Percentiles rank a stretch among this genome's conserved stretches.
Conservation (phyloP, 106 monocot genomes). For the Allium fistulosum region DNA sequence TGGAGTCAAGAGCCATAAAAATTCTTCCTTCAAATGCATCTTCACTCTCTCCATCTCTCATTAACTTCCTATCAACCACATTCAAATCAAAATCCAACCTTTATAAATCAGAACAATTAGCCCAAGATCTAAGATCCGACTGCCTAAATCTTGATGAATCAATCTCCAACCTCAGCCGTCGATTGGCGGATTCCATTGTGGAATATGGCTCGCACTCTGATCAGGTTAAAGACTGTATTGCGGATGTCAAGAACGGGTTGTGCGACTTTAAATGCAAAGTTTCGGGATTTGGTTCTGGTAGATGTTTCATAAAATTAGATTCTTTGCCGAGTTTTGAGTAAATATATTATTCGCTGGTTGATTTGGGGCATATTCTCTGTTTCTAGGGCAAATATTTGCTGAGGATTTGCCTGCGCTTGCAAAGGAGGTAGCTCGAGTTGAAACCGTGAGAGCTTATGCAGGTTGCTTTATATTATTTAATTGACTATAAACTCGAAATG, state of each 20-base stretch:
- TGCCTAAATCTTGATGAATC: constrained; percentile 60
- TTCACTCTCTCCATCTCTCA: constrained; percentile 26
- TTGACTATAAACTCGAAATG: not conserved
- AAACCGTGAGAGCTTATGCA: constrained; percentile 70
- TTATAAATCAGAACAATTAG: constrained; percentile 20
- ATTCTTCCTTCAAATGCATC: not conserved
- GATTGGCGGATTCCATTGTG: constrained; percentile 29
- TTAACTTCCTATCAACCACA: constrained; percentile 34
- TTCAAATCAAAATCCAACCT: constrained; percentile 38
- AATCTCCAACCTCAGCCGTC: constrained; percentile 34
- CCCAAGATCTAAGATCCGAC: constrained; percentile 31
- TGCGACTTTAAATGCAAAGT: constrained; percentile 22
- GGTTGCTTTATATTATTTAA: constrained; percentile 24
- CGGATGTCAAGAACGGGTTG: constrained; percentile 27
- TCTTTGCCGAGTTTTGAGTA: not conserved
- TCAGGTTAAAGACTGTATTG: constrained; percentile 14
- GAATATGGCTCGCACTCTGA: constrained; percentile 33
- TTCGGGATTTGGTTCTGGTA: not conserved
- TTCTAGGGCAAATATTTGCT: constrained; percentile 33
- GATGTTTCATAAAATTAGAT: not conserved
- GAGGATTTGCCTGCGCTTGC: constrained; percentile 74
- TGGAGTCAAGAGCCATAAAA: too few species aligned
- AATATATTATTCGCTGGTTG: not conserved
- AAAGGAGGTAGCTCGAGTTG: constrained; percentile 81
- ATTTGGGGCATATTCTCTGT: not conserved